Percentiles rank a stretch among this genome's conserved stretches.
Evolutionary conservation across 192 early-diverging fungal genomes (phyloP).

Genomic region (Gamsiella multidivaricata): DNA sequence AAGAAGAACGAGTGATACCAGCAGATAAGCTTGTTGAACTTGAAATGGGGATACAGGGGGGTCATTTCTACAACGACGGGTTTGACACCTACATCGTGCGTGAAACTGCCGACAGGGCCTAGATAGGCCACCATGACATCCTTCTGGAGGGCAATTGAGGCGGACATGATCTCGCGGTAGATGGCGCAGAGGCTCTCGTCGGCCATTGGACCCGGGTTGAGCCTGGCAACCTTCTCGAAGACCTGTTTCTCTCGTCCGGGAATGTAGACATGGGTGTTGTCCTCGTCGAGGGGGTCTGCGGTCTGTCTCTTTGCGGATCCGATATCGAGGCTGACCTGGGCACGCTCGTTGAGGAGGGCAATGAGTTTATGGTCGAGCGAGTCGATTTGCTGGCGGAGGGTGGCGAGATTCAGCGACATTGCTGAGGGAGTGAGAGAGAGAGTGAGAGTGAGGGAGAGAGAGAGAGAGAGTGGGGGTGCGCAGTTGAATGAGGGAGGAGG

Average conservation of each 20-base stretch:
- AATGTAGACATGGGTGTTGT: slow-evolving; percentile 75
- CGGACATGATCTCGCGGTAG: slow-evolving; percentile 89
- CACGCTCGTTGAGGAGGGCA: slow-evolving; percentile 84
- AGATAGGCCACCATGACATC: slow-evolving; percentile 88
- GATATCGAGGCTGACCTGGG: slow-evolving; percentile 81
- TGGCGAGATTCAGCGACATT: slow-evolving; percentile 58
- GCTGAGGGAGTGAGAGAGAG: neutral
- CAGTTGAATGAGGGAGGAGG: neutral
- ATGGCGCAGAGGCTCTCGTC: slow-evolving; percentile 43
- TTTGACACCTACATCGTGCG: slow-evolving; percentile 79
- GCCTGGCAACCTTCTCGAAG: slow-evolving; percentile 74
- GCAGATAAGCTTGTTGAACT: too few relatives aligned
- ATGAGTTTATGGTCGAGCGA: slow-evolving; percentile 80
- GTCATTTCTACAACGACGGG: too few relatives aligned
- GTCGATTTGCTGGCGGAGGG: slow-evolving; percentile 76
- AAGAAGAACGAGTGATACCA: too few relatives aligned
- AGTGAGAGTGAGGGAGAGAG: neutral
- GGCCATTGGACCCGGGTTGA: slow-evolving; percentile 84
- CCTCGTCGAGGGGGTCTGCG: slow-evolving; percentile 31
- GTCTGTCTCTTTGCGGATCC: slow-evolving; percentile 73
- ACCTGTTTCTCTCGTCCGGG: slow-evolving; percentile 83
- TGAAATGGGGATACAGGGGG: too few relatives aligned
- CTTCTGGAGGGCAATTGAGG: slow-evolving; percentile 85
- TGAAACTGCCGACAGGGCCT: slow-evolving; percentile 90
- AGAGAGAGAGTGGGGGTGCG: neutral